Evolutionary conservation across 2,329 filamentous ascomycete species (phyloP), one percentile per base, ranked within the genome.

Genomic region (Tolypocladium pustulatum): DNA sequence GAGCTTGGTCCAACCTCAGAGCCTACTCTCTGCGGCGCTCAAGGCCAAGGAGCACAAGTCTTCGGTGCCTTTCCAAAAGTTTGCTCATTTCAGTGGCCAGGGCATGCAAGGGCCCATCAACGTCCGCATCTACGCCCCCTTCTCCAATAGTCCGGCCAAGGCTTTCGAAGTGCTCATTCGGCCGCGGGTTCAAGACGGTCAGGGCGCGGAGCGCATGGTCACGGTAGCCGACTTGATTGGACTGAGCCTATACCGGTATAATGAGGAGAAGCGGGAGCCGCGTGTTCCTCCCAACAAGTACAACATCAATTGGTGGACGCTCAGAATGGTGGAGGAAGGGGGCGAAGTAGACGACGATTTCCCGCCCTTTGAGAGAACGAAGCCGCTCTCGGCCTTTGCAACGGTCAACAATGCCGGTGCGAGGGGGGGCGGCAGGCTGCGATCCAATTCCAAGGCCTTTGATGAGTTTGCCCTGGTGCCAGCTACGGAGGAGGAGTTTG

Each of bases 311-410:
- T 85, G 85, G 76, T 94, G 89, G 88, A 90, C 86, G 30, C 74
- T 95, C 58, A 82, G 89, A 46, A 91, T 95, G 85, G 89, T 92
- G 1, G 86, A 94, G 61, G 85, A 94, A 68, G 89, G 90, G 58
- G 90, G 88, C 55, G 90, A 94, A 67, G 86, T 93, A 1, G 90
- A 95, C 64, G 88, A 91, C 63, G 90, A 94, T 67, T 94, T 94
- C 63, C 89, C 89, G 37, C 86, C 90, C 0, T 78, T 94, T 46
- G 87, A 89, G 59, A 81, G 90, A 40, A 90, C 83, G 27, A 88
- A 88, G 65, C 81, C 86, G 2, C 78, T 94, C n/a, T 83, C 82
- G 7, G 85, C 90, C 25, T 94, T 93, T 65, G 90, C 89, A 41
- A 91, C 89, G 8, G 89, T 88, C 61, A 92, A 93, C 68, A 91